Base-by-base conservation (phyloP, 2,329 filamentous ascomycete genomes). In the Alternaria angustiovoidea region DNA sequence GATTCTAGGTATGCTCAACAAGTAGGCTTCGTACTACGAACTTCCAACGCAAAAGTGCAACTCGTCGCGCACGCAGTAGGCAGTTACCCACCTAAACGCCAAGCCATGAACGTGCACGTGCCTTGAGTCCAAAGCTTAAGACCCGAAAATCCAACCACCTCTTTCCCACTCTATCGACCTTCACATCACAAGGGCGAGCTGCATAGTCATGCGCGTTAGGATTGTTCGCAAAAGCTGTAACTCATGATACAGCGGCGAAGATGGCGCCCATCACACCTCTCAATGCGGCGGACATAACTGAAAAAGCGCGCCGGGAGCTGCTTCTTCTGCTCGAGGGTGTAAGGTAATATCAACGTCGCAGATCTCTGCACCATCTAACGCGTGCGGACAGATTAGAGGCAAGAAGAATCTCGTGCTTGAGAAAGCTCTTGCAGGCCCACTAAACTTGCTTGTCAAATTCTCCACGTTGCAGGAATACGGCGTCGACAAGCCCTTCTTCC, bases 321-420 rank as follows among this genome's bases (percentile, higher is more conserved):
- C 86, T 99, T 69, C 89, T 91, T 80, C 88, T 98, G 71, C 90
- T 99, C 63, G 94, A 98, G 87, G 90, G 91, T 80, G 95, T 99
- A 91, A 88, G 93, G 91, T 82, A 81, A 80, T 78, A 70, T 73
- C 67, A 66, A 59, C 54, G 55, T 65, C 59, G 65, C 67, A 66
- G 59, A 59, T 48, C 46, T 60, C 63, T 55, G 67, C 72, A 71
- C 58, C 67, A 63, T 61, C 79, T 81, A 61, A 81, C 60, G 58
- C 18, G 12, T 62, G 54, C 44, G 22, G 28, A 64, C 75, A 99
- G 95, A 93, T 98, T 67, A 92, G 94, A 77, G 96, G 96, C 70
- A 99, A 98, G 87, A 99, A 99, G 86, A 98, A 97, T 75, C 85
- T 99, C 63, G 91, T 99, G 53, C 90, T 99, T 75, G 94, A 98